Evolutionary conservation across 2,329 filamentous ascomycete species (phyloP), one percentile per base, ranked within the genome.

Genomic region (Nakataea oryzae): DNA sequence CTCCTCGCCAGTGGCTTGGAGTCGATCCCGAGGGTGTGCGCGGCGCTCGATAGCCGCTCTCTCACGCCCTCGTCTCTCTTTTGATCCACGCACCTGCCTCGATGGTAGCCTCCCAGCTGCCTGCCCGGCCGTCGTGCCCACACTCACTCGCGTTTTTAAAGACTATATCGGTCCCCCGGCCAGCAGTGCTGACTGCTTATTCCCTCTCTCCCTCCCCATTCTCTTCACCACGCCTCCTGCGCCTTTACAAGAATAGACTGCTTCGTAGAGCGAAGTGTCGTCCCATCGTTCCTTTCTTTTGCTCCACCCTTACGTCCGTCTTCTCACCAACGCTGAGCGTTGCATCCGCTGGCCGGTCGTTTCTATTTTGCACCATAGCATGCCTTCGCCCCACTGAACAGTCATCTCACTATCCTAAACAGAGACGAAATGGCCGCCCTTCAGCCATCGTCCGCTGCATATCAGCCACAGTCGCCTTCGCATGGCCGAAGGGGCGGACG

Each of bases 401-500:
- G n/a, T 62, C 27, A 61, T 62, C 13, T 56, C 60, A 60, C 58
- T 55, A 8, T 63, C 64, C 66, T 29, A 30, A n/a, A 29, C 34
- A 30, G 30, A 58, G 57, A 58, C 64, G 62, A 61, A 65, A 66
- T 64, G 63, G 64, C 66, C 65, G 66, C 62, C 64, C 66, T 69
- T 59, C 58, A n/a, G n/a, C 34, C 54, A 13, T 27, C 50, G 30
- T 59, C 58, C 17, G n/a, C 21, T 14, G 29, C 58, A 59, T 59
- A 59, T 50, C 58, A 59, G 69, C 74, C 79, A 70, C 75, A 74
- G 66, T 79, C 79, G 65, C 76, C 80, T 75, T 78, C 79, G 83
- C 82, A 76, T 80, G 83, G 72, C 73, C 82, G 81, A 77, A 80
- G 79, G 74, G 74, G 74, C 65, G 76, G 74, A 70, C 75, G 74